phyloP scores from a whole-genome alignment of 108 stramenopile genomes.

The Skeletonema grethae region DNA sequence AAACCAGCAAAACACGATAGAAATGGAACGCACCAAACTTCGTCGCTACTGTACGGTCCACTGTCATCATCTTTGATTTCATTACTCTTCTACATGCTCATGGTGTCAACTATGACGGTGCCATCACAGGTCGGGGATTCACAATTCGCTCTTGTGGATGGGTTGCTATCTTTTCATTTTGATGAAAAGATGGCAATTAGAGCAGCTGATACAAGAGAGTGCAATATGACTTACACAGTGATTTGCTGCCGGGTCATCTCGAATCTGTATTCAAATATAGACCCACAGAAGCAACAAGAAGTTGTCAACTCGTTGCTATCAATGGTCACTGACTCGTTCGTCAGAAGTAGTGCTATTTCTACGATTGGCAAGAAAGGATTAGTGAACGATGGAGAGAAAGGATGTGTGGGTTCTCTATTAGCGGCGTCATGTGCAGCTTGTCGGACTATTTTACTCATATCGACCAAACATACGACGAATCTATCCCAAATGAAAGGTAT shows the following conservation, averaged over 20 bases:
- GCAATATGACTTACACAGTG: not conserved
- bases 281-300: conserved; percentile 30
- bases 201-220: not conserved
- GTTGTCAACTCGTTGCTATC: conserved; percentile 36
- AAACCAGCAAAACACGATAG: conserved; percentile 3
- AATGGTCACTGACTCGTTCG: conserved; percentile 42
- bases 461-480: conserved; percentile 11
- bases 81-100: conserved; percentile 42
- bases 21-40: conserved; percentile 6
- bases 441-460: conserved; percentile 37
- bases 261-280: conserved; percentile 25
- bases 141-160: conserved; percentile 21
- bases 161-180: conserved; percentile 17
- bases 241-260: conserved; percentile 29
- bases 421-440: conserved; percentile 38
- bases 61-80: conserved; percentile 41
- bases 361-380: not conserved
- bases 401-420: conserved; percentile 5
- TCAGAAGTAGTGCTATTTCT: conserved; percentile 6
- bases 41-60: conserved; percentile 27
- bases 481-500: conserved; percentile 21
- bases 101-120: conserved; percentile 22
- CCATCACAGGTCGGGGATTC: conserved; percentile 2
- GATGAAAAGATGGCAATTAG: not conserved
- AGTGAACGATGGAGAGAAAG: not conserved